Conservation (phyloP, 1,284 basidiomycete species). For the Veloboletus limbatus region DNA sequence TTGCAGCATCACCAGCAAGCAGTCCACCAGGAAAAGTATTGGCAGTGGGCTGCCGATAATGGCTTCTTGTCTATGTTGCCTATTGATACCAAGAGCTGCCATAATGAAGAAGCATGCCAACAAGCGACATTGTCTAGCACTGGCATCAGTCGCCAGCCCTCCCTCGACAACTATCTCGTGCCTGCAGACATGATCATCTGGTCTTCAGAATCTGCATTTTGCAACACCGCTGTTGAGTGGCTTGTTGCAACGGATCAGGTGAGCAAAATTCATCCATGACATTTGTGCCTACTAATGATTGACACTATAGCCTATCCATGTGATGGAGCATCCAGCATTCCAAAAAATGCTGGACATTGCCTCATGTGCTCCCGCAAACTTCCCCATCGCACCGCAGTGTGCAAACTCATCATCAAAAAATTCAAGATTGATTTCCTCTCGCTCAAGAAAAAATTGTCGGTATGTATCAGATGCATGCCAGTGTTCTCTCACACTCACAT, state of each 20-base stretch:
- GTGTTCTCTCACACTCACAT: no score
- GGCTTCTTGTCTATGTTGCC: background rate
- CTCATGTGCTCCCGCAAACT: background rate
- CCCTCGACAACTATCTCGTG: background rate
- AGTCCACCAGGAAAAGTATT: background rate
- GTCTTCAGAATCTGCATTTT: no score
- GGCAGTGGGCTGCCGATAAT: background rate
- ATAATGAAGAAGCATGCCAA: background rate
- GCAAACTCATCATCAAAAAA: slow-evolving; percentile 1
- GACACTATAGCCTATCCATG: slow-evolving; percentile 1
- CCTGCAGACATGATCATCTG: no score
- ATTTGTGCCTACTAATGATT: background rate
- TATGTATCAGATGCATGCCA: no score
- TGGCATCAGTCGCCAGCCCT: background rate
- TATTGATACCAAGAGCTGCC: background rate
- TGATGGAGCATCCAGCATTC: background rate
- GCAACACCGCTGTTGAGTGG: no score
- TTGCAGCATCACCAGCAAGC: background rate
- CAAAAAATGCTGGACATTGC: background rate
- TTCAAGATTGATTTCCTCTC: slow-evolving; percentile 1
- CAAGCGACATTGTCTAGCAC: no score
- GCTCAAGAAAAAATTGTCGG: no score
- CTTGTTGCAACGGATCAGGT: background rate
- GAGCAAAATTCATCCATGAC: background rate
- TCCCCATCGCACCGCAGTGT: background rate